These are phyloP conservation scores for Gossypium australe DNA, from an alignment of 345 rosid species.

Conservation along the genomic window DNA sequence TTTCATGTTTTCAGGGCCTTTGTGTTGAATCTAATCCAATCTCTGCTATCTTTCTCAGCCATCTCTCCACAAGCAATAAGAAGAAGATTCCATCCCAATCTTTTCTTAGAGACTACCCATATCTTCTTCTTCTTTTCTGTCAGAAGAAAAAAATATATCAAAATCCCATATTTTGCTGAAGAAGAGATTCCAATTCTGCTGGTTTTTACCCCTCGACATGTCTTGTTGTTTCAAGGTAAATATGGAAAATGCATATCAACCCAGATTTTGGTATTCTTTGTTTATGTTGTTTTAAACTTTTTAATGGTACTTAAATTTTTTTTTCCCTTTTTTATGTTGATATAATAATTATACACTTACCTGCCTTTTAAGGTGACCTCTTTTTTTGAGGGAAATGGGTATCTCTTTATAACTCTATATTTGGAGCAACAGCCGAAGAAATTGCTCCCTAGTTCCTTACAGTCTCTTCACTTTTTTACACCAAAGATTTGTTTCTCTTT, in stretches of 20 bases:
- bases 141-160: not conserved
- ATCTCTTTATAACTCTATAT: not conserved
- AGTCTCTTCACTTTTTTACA: not conserved
- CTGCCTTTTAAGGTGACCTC: not conserved
- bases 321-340: too few relatives aligned
- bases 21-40: not conserved
- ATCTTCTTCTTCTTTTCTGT: not conserved
- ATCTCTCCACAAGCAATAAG: not conserved
- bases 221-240: constrained; percentile 13
- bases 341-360: not conserved
- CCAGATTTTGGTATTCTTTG: not conserved
- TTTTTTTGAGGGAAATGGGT: not conserved
- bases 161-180: not conserved
- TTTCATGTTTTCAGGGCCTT: not conserved
- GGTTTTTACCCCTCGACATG: not conserved
- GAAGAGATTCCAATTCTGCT: not conserved
- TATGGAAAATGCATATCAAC: not conserved
- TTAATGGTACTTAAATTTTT: not conserved
- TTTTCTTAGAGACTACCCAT: not conserved
- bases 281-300: not conserved
- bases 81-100: not conserved
- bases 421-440: not conserved
- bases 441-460: not conserved
- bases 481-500: not conserved
- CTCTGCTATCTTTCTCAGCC: not conserved